Base-by-base conservation (phyloP, 2,329 filamentous ascomycete species). In the Ceratocystis eucalypticola region DNA sequence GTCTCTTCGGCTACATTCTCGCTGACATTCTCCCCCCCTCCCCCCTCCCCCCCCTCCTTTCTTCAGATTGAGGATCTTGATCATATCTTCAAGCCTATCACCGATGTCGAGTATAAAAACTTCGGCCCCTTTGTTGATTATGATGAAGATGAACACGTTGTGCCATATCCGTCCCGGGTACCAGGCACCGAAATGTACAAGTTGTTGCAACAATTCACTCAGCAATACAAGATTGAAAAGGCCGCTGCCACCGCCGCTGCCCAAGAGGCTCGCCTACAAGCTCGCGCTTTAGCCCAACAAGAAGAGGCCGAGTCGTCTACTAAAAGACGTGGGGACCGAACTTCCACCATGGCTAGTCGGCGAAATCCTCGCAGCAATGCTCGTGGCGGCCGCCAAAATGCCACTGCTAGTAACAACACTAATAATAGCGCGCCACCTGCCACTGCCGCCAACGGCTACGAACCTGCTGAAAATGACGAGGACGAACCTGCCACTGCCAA, bases 101-200 rank as follows among this genome's bases (percentile, higher is more conserved):
- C 75, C 48, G 77, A 79, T 69, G 75, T 77, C 55, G 74, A 80
- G 66, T 74, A 76, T 64, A 75, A 78, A 55, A 74, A 77, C 44
- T 80, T 80, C 68, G 76, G 77, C 62, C 71, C 76, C 30, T 80
- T 78, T 68, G 72, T 76, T 59, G 73, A 74, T 69, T 74, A 74
- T 69, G 62, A 53, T 22, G 74, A 76, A 50, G 73, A 78, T 67
- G 78, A 77, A 57, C 65, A 74, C 65, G 74, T 80, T 57, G 75
- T 80, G 3, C 79, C 79, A 2, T 80, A 79, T 69, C 77, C 77
- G 61, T 77, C 77, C 25, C 74, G 76, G 33, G 74, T 78, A 44
- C 72, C 74, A 59, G 77, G 77, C 61, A 78, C 77, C n/a, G 73
- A 76, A 64, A 77, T 76, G 75, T 77, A 74, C 73, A 71, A 74